Evolutionary conservation across 805 yeast species (phyloP).

Genomic region (Pichia phayaonensis): DNA sequence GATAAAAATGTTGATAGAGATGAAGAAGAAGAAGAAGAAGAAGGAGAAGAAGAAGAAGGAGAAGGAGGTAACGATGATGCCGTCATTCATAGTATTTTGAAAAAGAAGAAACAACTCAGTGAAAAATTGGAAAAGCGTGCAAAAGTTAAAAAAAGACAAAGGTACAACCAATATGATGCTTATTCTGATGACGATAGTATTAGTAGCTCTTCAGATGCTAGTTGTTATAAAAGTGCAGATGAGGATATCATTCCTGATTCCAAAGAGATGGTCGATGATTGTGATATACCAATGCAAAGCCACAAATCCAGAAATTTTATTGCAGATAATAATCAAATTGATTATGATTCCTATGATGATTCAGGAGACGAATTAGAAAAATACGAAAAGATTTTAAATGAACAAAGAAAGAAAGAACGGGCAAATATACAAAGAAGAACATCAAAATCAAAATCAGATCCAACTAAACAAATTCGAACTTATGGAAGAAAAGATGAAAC

Average conservation of each 20-base stretch:
- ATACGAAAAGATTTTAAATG: background rate
- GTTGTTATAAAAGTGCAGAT: background rate
- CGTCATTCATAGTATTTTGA: background rate
- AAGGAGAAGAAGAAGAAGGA: too few relatives aligned
- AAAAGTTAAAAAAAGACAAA: background rate
- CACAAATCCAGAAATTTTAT: background rate
- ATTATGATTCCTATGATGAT: background rate
- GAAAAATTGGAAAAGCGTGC: background rate
- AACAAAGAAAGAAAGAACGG: background rate
- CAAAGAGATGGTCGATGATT: background rate
- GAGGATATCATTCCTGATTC: background rate
- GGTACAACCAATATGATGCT: background rate
- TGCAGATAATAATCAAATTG: background rate
- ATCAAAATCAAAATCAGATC: background rate
- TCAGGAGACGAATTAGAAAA: background rate
- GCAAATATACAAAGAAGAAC: background rate
- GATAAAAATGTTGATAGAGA: background rate
- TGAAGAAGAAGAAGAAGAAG: too few relatives aligned
- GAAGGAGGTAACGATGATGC: too few relatives aligned
- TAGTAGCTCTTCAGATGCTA: background rate
- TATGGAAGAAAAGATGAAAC: background rate
- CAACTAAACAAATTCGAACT: background rate
- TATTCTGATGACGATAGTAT: background rate
- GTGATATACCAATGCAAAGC: background rate
- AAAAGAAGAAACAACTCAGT: background rate